Evolutionary conservation across 768 basidiomycete species (phyloP).

Genomic region (Chalciporus pseudorubinellus): DNA sequence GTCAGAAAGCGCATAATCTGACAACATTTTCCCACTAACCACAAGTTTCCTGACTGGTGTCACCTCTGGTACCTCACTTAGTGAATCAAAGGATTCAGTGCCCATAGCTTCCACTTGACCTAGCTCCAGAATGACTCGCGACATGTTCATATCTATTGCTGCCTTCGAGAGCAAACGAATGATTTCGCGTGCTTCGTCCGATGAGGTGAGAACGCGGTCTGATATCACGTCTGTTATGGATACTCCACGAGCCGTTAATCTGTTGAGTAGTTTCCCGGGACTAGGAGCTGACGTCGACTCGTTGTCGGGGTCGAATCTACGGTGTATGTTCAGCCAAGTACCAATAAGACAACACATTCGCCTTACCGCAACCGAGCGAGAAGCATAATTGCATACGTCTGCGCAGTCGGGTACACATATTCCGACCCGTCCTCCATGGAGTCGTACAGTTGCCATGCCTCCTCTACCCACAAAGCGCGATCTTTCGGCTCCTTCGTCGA

Average conservation of each 20-base stretch:
- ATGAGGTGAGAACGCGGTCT: slow-evolving; percentile 52
- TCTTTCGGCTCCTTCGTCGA: slow-evolving; percentile 42
- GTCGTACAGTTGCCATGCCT: slow-evolving; percentile 59
- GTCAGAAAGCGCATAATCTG: neutral
- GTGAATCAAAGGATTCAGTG: slow-evolving; percentile 37
- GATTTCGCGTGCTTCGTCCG: slow-evolving; percentile 53
- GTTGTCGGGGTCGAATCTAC: slow-evolving; percentile 40
- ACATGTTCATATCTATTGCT: slow-evolving; percentile 54
- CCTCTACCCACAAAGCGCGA: slow-evolving; percentile 55
- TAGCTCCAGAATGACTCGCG: slow-evolving; percentile 52
- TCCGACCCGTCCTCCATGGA: slow-evolving; percentile 51
- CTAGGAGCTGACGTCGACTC: slow-evolving; percentile 12
- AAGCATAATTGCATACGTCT: slow-evolving; percentile 71
- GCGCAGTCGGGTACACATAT: slow-evolving; percentile 46
- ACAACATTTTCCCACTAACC: slow-evolving; percentile 25
- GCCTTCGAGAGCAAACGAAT: slow-evolving; percentile 57
- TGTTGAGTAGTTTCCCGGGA: slow-evolving; percentile 38
- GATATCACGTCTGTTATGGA: slow-evolving; percentile 52
- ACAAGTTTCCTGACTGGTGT: slow-evolving; percentile 54
- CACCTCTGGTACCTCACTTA: slow-evolving; percentile 57
- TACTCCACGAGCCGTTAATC: slow-evolving; percentile 49
- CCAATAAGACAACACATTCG: neutral
- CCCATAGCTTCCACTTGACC: slow-evolving; percentile 52
- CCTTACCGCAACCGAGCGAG: slow-evolving; percentile 53
- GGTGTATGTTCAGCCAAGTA: slow-evolving; percentile 11